A percentile compares a stretch with the other conserved stretches of the same genome.
phyloP scores from a whole-genome alignment of 2,329 filamentous ascomycete genomes.

The Orbilia javanica region DNA sequence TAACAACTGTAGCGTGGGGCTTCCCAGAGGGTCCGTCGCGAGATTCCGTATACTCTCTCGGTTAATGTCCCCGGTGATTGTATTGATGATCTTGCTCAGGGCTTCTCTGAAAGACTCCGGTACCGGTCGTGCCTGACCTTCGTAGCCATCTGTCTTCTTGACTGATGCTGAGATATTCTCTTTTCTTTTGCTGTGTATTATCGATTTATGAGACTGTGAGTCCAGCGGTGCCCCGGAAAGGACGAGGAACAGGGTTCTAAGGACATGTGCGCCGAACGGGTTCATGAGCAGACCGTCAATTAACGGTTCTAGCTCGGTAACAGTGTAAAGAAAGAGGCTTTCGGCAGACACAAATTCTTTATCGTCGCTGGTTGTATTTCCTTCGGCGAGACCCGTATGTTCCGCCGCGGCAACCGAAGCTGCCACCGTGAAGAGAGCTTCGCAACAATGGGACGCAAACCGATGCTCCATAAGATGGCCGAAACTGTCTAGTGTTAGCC shows the following conservation, averaged over 20 bases:
- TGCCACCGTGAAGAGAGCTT: constrained; percentile 87
- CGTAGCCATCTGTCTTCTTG: constrained; percentile 66
- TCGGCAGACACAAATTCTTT: constrained; percentile 18
- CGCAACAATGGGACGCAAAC: constrained; percentile 97
- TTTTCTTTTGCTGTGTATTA: constrained; percentile 93
- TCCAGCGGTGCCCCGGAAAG: constrained; percentile 85
- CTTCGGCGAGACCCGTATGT: constrained; percentile 65
- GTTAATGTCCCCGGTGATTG: constrained; percentile 80
- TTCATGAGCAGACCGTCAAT: constrained; percentile 88
- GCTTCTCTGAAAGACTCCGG: constrained; percentile 83
- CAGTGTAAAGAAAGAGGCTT: constrained; percentile 32
- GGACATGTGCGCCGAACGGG: constrained; percentile 87
- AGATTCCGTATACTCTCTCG: constrained; percentile 83
- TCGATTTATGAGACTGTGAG: constrained; percentile 75
- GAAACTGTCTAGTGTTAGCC: constrained; percentile 70
- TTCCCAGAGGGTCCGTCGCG: constrained; percentile 88
- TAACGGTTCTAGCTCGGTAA: constrained; percentile 83
- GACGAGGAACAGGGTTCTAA: constrained; percentile 86
- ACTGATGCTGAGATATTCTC: constrained; percentile 75
- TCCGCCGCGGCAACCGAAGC: constrained; percentile 84
- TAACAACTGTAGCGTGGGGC: constrained; percentile 90
- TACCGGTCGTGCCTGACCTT: constrained; percentile 69
- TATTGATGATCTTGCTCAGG: constrained; percentile 82
- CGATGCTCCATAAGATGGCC: constrained; percentile 91
- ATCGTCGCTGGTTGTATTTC: background rate